phyloP scores from a whole-genome alignment of 441 rosid species.

The Capsella rubella region DNA sequence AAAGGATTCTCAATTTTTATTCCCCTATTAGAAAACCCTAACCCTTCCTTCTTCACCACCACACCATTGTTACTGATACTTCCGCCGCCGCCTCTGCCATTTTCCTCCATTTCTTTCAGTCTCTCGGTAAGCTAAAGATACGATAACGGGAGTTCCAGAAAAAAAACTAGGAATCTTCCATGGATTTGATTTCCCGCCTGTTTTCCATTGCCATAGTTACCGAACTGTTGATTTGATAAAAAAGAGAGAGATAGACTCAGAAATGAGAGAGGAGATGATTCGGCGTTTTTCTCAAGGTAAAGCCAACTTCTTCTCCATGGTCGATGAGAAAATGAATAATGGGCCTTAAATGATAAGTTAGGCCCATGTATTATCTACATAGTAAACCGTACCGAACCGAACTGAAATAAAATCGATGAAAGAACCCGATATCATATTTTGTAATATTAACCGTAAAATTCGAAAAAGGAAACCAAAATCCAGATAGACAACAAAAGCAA shows the following conservation, averaged over 20 bases:
- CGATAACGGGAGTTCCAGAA: background rate
- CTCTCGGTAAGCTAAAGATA: background rate
- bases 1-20: slow-evolving; percentile 76
- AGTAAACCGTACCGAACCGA: too few species aligned
- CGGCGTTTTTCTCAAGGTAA: background rate
- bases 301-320: background rate
- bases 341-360: slow-evolving; percentile 19
- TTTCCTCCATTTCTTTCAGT: slow-evolving; percentile 30
- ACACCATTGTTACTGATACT: slow-evolving; percentile 45
- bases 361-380: background rate
- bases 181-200: slow-evolving; percentile 42
- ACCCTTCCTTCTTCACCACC: slow-evolving; percentile 50
- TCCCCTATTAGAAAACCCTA: slow-evolving; percentile 56
- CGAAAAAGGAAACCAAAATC: too few species aligned
- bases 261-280: slow-evolving; percentile 10
- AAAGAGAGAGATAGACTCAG: background rate
- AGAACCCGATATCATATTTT: too few species aligned
- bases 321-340: background rate
- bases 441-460: too few species aligned
- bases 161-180: slow-evolving; percentile 26
- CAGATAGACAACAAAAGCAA: background rate
- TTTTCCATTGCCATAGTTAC: slow-evolving; percentile 23
- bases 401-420: too few species aligned
- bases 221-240: background rate
- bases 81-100: slow-evolving; percentile 25